These are phyloP conservation scores for Arabidopsis arenosa DNA, from an alignment of 345 rosid species.

Conservation along the genomic window DNA sequence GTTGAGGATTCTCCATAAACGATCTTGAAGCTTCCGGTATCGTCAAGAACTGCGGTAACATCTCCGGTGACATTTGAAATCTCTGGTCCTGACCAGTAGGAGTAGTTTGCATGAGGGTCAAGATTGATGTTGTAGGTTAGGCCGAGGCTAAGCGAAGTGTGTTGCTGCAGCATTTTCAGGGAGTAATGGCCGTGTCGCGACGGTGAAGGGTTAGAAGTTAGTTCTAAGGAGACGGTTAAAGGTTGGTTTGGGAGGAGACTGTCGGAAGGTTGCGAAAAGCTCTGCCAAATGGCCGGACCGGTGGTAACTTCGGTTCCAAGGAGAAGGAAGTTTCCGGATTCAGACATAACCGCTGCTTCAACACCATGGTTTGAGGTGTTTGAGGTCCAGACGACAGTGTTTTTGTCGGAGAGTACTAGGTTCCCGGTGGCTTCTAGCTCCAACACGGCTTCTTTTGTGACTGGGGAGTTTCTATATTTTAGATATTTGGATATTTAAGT, in stretches of 20 bases:
- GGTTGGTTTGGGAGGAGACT: constrained; percentile 89
- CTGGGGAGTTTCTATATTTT: constrained; percentile 78
- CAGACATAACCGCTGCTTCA: constrained; percentile 62
- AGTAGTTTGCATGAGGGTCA: constrained; percentile 59
- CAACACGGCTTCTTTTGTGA: constrained; percentile 67
- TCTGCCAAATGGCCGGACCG: constrained; percentile 66
- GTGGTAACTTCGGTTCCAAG: constrained; percentile 40
- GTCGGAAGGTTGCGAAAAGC: constrained; percentile 82
- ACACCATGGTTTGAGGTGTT: constrained; percentile 71
- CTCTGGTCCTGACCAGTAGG: constrained; percentile 92
- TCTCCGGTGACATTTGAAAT: constrained; percentile 86
- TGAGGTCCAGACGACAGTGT: constrained; percentile 65
- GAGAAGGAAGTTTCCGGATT: constrained; percentile 86
- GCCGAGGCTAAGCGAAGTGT: constrained; percentile 82
- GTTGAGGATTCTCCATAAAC: constrained; percentile 73
- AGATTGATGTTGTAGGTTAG: constrained; percentile 63
- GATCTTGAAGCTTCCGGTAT: constrained; percentile 85
- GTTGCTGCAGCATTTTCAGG: constrained; percentile 83
- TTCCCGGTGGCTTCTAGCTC: constrained; percentile 78
- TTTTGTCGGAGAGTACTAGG: constrained; percentile 66
- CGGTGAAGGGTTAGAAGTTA: constrained; percentile 60
- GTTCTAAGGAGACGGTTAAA: constrained; percentile 66
- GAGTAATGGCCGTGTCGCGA: constrained; percentile 68
- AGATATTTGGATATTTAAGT: constrained; percentile 52
- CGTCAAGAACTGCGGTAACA: constrained; percentile 71